These are phyloP conservation scores for Escallonia rubra DNA, from an alignment of 129 eudicot species.

Conservation along the genomic window DNA sequence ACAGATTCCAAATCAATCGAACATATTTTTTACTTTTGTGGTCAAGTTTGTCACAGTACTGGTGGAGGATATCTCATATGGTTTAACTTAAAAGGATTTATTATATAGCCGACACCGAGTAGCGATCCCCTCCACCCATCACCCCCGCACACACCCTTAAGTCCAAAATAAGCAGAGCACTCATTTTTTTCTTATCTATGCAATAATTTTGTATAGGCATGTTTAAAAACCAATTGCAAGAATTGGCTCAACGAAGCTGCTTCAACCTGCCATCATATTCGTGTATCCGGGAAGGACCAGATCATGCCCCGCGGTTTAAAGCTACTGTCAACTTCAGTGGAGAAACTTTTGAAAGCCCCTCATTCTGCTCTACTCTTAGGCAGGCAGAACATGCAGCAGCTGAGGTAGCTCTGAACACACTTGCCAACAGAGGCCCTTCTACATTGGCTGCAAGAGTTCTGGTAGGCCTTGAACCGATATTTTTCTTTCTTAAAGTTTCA, in stretches of 20 bases:
- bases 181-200: neutral
- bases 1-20: too few relatives aligned
- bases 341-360: slow-evolving; percentile 25
- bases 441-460: slow-evolving; percentile 22
- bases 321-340: slow-evolving; percentile 23
- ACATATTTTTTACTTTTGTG: too few relatives aligned
- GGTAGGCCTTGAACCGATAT: slow-evolving; percentile 6
- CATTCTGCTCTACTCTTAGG: slow-evolving; percentile 23
- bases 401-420: slow-evolving; percentile 25
- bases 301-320: slow-evolving; percentile 27
- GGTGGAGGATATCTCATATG: neutral
- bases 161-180: neutral
- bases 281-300: slow-evolving; percentile 28
- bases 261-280: slow-evolving; percentile 28
- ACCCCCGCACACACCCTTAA: too few relatives aligned
- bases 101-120: neutral
- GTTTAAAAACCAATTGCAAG: slow-evolving; percentile 29
- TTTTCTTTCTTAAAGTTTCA: neutral
- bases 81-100: neutral
- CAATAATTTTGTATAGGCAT: neutral
- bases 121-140: neutral
- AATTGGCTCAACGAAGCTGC: slow-evolving; percentile 30
- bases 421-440: slow-evolving; percentile 26
- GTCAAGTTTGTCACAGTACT: too few relatives aligned
- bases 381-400: slow-evolving; percentile 30